Base-by-base conservation (phyloP, 1,284 basidiomycete species). In the Laetiporus sulphureus region DNA sequence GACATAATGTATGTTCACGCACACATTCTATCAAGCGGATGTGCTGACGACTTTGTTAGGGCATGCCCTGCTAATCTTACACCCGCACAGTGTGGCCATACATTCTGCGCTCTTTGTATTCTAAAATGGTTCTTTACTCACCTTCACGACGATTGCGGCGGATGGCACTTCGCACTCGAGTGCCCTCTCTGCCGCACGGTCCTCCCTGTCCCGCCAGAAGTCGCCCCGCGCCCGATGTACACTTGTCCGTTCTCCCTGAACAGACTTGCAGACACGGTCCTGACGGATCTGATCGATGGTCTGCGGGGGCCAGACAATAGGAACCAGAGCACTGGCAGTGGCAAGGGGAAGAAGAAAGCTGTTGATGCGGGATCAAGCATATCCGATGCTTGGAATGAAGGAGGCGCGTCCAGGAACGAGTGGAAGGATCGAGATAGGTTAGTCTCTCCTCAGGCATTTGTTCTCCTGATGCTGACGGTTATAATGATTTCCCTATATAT, bases 91-190 rank as follows among this genome's bases (percentile, higher is more conserved):
- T 83, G 80, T 46, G 81, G 82, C 2, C 80, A 83, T 51, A 71
- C 77, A 1, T 83, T 78, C 55, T 82, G 79, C 55, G 72, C 74
- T 16, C 60, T 76, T 24, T 83, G 79, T 57, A 74, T 79, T 45
- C 56, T 83, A 18, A 75, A 75, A 53, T 80, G 77, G 75, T 75
- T 75, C 59, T 83, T 83, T 62, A 75, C 78, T 45, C 71, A 72
- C 36, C 60, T 81, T 27, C 78, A 80, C 57, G 62, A 62, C 38
- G 65, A 63, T 1, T 83, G 81, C 51, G 78, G 78, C 25, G 61
- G 64, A 25, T 84, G 80, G 79, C 79, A 83, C 48, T 72, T 79
- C 50, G 58, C 67, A 5, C 75, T 82, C 30, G 73, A 77, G 49
- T 83, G 79, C 57, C 81, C 80, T 16, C 68, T 83, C 42, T 83